Conservation (phyloP, 2,329 filamentous ascomycete species). For the Diplodia mutila region DNA sequence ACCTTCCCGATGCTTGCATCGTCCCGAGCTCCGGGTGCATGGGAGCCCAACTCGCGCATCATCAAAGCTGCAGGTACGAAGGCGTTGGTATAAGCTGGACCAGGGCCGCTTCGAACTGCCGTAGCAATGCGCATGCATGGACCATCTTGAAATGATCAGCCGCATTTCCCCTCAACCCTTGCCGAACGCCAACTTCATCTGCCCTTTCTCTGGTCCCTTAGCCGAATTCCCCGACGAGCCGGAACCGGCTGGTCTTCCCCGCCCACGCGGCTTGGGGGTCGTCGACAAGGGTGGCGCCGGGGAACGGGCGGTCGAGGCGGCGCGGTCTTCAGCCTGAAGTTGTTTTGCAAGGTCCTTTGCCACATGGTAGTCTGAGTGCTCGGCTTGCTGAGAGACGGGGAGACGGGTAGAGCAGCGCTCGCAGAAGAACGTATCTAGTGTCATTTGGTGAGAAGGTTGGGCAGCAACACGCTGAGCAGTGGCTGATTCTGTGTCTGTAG, state of each 20-base stretch:
- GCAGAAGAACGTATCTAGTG: slow-evolving; percentile 56
- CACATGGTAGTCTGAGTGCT: slow-evolving; percentile 93
- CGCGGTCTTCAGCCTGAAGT: slow-evolving; percentile 39
- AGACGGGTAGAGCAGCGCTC: slow-evolving; percentile 68
- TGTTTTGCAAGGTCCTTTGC: slow-evolving; percentile 80
- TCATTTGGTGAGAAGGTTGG: slow-evolving; percentile 31
- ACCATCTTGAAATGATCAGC: background rate
- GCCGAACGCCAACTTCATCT: slow-evolving; percentile 51
- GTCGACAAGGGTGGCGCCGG: slow-evolving; percentile 30
- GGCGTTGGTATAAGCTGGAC: too few relatives aligned
- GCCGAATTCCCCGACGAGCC: slow-evolving; percentile 26
- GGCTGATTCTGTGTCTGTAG: background rate
- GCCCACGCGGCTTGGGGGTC: slow-evolving; percentile 31
- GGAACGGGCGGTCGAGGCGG: slow-evolving; percentile 15
- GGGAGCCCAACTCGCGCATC: background rate
- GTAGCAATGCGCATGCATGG: background rate
- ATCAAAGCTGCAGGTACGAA: background rate
- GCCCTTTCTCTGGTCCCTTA: slow-evolving; percentile 46
- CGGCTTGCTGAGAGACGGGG: slow-evolving; percentile 62
- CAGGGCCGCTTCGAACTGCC: background rate
- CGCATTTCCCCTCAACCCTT: slow-evolving; percentile 24
- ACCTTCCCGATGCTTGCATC: background rate
- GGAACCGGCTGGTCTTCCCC: slow-evolving; percentile 43
- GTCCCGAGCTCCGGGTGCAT: background rate
- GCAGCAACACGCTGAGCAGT: background rate